Conservation (phyloP, 23 red algal species). For the Agarophyton chilense region DNA sequence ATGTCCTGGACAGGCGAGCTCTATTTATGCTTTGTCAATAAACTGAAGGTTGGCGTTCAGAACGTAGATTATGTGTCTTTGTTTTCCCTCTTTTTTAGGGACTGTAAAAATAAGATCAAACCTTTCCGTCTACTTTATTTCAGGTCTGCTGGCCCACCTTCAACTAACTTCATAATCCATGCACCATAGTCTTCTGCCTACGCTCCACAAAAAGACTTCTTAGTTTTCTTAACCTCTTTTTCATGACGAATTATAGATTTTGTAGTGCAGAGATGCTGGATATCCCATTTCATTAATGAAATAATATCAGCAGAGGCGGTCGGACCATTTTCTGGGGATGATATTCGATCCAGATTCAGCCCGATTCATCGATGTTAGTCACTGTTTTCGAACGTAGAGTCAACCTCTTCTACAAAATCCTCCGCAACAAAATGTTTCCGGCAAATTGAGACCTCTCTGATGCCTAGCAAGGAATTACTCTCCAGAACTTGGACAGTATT, state of each 20-base stretch:
- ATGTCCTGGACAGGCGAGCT: background rate
- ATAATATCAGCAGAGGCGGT: background rate
- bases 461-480: too few relatives aligned
- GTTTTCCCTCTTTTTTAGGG: background rate
- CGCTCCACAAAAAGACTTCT: background rate
- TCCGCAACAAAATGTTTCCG: too few relatives aligned
- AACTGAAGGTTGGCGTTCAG: background rate
- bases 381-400: background rate
- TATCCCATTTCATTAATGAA: background rate
- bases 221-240: background rate
- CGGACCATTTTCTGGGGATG: background rate
- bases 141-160: background rate
- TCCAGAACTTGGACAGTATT: too few relatives aligned
- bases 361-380: background rate
- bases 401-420: too few relatives aligned
- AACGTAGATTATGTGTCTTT: background rate
- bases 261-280: background rate
- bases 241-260: background rate
- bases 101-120: slow-evolving; percentile 8
- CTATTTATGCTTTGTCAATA: background rate
- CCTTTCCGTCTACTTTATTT: background rate
- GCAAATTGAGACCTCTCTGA: too few relatives aligned
- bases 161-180: background rate
- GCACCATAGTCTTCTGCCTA: background rate
- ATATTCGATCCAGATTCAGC: background rate